phyloP scores from a whole-genome alignment of 805 yeast species.

The Starmerella stigmatis region DNA sequence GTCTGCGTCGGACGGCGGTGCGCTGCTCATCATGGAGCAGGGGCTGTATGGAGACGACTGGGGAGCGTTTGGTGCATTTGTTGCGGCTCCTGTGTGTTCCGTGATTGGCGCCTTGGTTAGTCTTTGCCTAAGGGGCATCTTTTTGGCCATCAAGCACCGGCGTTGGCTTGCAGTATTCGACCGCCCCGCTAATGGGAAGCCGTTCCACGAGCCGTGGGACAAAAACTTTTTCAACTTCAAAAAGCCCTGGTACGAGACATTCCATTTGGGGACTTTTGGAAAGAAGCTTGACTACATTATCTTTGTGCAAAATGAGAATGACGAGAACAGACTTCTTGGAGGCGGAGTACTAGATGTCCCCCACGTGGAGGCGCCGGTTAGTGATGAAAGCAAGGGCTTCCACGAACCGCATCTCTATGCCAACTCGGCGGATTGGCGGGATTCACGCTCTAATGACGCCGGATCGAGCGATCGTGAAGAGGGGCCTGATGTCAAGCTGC shows the following conservation, averaged over 20 bases:
- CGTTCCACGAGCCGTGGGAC: constrained; percentile 17
- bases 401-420: neutral
- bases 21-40: constrained; percentile 46
- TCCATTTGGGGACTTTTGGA: constrained; percentile 3
- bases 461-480: neutral
- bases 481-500: neutral
- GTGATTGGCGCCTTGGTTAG: constrained; percentile 45
- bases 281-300: constrained; percentile 19
- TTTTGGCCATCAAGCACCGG: constrained; percentile 13
- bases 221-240: constrained; percentile 13
- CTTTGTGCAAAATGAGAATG: constrained; percentile 18
- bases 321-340: constrained; percentile 4
- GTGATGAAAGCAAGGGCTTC: neutral
- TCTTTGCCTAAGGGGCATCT: constrained; percentile 33
- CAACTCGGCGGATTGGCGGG: neutral
- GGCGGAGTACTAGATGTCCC: constrained; percentile 11
- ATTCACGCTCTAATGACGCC: neutral
- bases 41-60: constrained; percentile 78
- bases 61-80: constrained; percentile 93
- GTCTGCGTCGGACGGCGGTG: constrained; percentile 62
- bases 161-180: constrained; percentile 21
- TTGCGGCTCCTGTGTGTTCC: constrained; percentile 79
- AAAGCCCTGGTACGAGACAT: constrained; percentile 24
- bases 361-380: neutral
- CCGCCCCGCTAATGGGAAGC: constrained; percentile 15